Base-by-base conservation (phyloP, 176 grass and related monocot species). In the Cenchrus purpureus region DNA sequence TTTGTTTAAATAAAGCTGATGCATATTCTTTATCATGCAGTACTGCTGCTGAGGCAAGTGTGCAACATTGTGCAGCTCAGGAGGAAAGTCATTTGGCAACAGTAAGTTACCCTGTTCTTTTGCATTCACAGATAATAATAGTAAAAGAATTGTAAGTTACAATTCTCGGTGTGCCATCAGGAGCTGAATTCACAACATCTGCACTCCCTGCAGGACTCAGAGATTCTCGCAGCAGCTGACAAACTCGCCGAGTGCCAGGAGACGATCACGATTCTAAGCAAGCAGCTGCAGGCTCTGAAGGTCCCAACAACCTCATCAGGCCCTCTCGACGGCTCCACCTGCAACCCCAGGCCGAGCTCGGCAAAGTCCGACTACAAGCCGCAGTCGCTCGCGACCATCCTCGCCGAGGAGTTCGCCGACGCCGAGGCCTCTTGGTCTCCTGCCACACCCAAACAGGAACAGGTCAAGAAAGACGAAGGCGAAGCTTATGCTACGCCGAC, bases 191-290 rank as follows among this genome's bases (percentile, higher is more conserved):
- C 4, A 72, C 79, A 52, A 13, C 58, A 6, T 61, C 16, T 76
- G 49, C 48, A 13, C 20, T 72, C 37, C 54, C 10, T 89, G 68
- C 88, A 97, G 95, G 74, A 89, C 56, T 83, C 64, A 17, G 88
- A 94, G 15, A 83, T 77, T 80, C 72, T 53, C 5, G 85, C 82
- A 82, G 86, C 88, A 65, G 89, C 88, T 12, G 84, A 91, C 46
- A 92, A 94, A 72, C 89, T 97, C 84, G 86, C 89, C 6, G 94
- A 87, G 79, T 97, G 92, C 79, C 92, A 97, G 60, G 88, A 87
- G 73, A 90, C 90, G 8, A 94, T 97, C 44, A 81, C 90, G 44
- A 92, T 74, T 8, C 68, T 97, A 22, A 91, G 81, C 61, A 94
- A 88, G 57, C 86, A 91, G 73, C 49, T 97, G 59, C 83, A 88